Percentiles rank a stretch among this genome's conserved stretches.
Conservation (phyloP, 306 rosid species). For the Ceratonia siliqua region DNA sequence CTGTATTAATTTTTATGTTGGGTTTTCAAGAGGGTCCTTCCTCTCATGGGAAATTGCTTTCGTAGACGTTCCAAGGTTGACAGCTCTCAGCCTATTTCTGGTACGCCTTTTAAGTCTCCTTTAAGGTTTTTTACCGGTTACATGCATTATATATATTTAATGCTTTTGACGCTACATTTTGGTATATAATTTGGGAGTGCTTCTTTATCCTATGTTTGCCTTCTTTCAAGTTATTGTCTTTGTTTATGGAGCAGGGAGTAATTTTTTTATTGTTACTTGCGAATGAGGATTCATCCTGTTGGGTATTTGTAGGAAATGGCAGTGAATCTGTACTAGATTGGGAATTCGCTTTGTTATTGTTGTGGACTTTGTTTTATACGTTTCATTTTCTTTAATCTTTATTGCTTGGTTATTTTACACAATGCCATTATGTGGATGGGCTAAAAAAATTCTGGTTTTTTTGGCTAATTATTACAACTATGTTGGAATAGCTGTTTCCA, state of each 20-base stretch:
- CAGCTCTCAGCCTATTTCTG: not conserved
- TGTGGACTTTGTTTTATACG: too few relatives aligned
- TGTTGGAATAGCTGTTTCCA: not conserved
- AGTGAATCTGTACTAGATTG: not conserved
- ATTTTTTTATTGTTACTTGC: not conserved
- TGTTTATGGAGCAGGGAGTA: not conserved
- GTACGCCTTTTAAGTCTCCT: not conserved
- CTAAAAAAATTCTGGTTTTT: not conserved
- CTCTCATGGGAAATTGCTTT: constrained; percentile 35
- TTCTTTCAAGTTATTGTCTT: not conserved
- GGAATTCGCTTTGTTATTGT: not conserved
- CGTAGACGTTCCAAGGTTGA: not conserved
- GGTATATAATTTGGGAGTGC: not conserved
- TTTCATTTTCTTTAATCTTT: too few relatives aligned
- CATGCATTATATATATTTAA: not conserved
- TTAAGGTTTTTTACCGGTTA: not conserved
- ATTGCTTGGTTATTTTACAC: too few relatives aligned
- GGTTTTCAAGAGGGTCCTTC: not conserved
- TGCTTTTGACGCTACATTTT: not conserved
- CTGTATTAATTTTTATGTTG: not conserved
- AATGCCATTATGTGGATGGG: not conserved
- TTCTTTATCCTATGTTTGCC: not conserved
- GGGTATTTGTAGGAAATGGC: not conserved
- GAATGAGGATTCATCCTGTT: not conserved
- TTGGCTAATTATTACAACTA: too few relatives aligned